These are phyloP conservation scores for Penstemon barbatus DNA, from an alignment of 257 asterid genomes.

Conservation along the genomic window DNA sequence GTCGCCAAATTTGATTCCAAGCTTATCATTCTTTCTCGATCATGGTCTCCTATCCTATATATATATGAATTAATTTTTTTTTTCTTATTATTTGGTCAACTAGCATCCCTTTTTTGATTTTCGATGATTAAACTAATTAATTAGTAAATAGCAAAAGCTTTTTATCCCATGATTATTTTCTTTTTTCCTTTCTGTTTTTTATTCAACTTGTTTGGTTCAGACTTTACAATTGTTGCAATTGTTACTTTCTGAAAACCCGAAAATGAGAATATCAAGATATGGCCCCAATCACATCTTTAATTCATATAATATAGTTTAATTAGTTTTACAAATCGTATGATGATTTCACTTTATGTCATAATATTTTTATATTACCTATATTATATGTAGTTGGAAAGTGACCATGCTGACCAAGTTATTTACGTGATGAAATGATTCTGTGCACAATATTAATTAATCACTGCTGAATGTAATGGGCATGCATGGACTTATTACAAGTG, in stretches of 20 bases:
- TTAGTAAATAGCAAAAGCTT: neutral
- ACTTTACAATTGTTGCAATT: neutral
- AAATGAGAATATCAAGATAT: neutral
- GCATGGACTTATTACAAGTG: too few species aligned
- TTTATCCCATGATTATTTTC: neutral
- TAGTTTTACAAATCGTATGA: slow-evolving; percentile 9
- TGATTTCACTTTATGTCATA: slow-evolving; percentile 5
- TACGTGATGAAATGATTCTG: neutral
- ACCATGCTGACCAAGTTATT: neutral
- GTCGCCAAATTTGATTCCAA: slow-evolving; percentile 6
- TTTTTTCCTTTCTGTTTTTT: neutral
- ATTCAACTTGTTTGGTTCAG: too few species aligned
- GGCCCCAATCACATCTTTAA: neutral
- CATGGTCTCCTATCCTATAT: slow-evolving; percentile 8
- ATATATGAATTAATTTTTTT: neutral
- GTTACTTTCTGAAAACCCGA: neutral
- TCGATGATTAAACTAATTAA: too few species aligned
- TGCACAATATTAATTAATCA: too few species aligned
- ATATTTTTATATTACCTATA: neutral
- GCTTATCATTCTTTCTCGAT: slow-evolving; percentile 1
- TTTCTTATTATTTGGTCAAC: too few species aligned
- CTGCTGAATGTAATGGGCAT: too few species aligned
- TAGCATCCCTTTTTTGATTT: too few species aligned
- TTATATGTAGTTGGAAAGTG: neutral
- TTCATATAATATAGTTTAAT: neutral